Conservation (phyloP, 495 filamentous ascomycete species). For the Penicillium arizonense region DNA sequence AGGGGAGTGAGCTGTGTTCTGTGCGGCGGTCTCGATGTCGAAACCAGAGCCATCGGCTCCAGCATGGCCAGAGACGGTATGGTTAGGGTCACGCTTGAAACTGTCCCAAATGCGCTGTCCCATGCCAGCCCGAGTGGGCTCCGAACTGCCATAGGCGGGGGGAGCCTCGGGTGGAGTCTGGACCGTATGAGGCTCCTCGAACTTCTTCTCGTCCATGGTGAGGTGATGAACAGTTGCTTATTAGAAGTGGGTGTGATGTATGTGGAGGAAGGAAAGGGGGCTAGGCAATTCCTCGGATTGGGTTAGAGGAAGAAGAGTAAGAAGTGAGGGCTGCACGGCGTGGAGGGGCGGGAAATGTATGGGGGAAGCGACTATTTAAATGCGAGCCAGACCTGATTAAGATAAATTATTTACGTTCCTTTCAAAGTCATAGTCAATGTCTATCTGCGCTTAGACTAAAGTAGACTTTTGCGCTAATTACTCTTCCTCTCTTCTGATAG, state of each 20-base stretch:
- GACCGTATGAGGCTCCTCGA: constrained; percentile 27
- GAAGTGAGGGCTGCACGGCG: no score
- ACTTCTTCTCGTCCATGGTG: constrained; percentile 41
- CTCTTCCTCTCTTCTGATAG: no score
- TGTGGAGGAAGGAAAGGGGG: neutral
- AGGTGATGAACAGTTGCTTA: neutral
- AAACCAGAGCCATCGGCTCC: constrained; percentile 63
- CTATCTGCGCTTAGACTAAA: no score
- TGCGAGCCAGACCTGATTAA: no score
- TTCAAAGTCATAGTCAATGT: no score
- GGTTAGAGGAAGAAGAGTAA: no score
- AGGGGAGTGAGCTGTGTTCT: constrained; percentile 72
- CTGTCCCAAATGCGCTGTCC: constrained; percentile 63
- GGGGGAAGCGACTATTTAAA: no score
- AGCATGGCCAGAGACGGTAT: constrained; percentile 53
- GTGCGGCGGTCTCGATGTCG: constrained; percentile 72
- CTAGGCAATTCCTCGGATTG: neutral
- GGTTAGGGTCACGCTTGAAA: constrained; percentile 77
- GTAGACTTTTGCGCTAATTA: no score
- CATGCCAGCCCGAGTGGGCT: constrained; percentile 27
- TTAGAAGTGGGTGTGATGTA: neutral
- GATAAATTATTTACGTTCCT: no score
- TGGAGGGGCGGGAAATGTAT: no score
- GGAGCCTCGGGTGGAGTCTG: constrained; percentile 23
- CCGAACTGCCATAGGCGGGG: constrained; percentile 41